Conservation (phyloP, 2,329 filamentous ascomycete genomes). For the Aspergillus novoparasiticus region DNA sequence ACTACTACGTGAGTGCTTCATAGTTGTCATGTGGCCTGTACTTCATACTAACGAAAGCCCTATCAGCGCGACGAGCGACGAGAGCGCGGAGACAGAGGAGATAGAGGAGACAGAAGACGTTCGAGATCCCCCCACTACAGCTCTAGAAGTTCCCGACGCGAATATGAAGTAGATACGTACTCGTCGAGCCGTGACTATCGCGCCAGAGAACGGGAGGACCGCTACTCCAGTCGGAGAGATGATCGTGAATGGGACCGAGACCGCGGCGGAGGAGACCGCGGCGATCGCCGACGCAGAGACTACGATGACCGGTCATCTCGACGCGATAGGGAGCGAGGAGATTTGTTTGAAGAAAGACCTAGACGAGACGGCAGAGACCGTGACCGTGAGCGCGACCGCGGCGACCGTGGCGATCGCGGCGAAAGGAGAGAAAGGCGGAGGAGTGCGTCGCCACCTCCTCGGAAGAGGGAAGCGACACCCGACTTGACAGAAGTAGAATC, state of each 20-base stretch:
- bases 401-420: constrained; percentile 53
- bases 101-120: constrained; percentile 67
- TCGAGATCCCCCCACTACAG: constrained; percentile 83
- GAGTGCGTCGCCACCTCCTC: constrained; percentile 72
- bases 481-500: constrained; percentile 87
- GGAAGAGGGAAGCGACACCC: constrained; percentile 93
- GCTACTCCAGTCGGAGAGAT: constrained; percentile 73
- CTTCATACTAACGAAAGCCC: neutral
- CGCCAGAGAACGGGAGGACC: constrained; percentile 89
- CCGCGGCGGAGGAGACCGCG: constrained; percentile 56
- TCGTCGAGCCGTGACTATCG: constrained; percentile 90
- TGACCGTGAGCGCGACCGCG: constrained; percentile 30
- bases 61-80: constrained; percentile 51
- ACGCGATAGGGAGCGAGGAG: constrained; percentile 57
- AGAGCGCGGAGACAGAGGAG: constrained; percentile 42
- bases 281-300: constrained; percentile 59
- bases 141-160: constrained; percentile 67
- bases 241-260: constrained; percentile 81
- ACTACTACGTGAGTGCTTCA: constrained; percentile 52
- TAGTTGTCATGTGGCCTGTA: neutral
- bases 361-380: constrained; percentile 46
- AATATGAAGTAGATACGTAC: constrained; percentile 80
- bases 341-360: constrained; percentile 65
- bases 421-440: constrained; percentile 62
- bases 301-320: constrained; percentile 62